phyloP scores from a whole-genome alignment of 2,329 filamentous ascomycete species.

The Aspergillus brasiliensis region DNA sequence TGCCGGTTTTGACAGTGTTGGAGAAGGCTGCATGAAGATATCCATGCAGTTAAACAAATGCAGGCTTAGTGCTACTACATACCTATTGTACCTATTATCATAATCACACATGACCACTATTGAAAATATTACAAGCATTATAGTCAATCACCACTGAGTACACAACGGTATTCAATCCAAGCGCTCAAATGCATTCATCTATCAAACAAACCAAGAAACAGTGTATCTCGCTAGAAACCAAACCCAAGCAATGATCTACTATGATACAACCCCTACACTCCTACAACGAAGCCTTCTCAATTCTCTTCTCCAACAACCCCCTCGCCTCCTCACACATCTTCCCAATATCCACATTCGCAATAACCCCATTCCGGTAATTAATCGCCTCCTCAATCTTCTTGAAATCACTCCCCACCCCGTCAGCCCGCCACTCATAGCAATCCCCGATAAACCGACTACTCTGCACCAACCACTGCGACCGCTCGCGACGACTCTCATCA shows the following conservation, averaged over 20 bases:
- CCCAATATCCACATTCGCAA: slow-evolving; percentile 26
- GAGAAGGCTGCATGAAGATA: too few species aligned
- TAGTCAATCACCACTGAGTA: too few species aligned
- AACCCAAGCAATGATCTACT: not conserved
- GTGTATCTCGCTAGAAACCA: not conserved
- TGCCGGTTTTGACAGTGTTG: too few species aligned
- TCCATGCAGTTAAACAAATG: too few species aligned
- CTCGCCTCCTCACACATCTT: slow-evolving; percentile 30
- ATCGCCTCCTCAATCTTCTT: slow-evolving; percentile 23
- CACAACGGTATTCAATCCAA: not conserved
- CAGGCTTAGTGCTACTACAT: too few species aligned
- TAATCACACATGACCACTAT: too few species aligned
- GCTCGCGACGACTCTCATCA: slow-evolving; percentile 28
- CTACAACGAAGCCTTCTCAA: slow-evolving; percentile 14
- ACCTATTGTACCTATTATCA: too few species aligned
- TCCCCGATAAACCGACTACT: slow-evolving; percentile 37
- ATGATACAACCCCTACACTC: not conserved
- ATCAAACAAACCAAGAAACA: not conserved
- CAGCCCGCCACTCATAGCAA: slow-evolving; percentile 36
- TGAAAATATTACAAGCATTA: too few species aligned
- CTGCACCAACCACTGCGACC: slow-evolving; percentile 38
- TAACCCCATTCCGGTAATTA: slow-evolving; percentile 20
- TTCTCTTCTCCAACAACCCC: slow-evolving; percentile 19
- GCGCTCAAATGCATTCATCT: not conserved
- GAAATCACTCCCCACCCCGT: slow-evolving; percentile 20